Evolutionary conservation across 2,329 filamentous ascomycete species (phyloP).

Genomic region (Trichoderma aggressivum): DNA sequence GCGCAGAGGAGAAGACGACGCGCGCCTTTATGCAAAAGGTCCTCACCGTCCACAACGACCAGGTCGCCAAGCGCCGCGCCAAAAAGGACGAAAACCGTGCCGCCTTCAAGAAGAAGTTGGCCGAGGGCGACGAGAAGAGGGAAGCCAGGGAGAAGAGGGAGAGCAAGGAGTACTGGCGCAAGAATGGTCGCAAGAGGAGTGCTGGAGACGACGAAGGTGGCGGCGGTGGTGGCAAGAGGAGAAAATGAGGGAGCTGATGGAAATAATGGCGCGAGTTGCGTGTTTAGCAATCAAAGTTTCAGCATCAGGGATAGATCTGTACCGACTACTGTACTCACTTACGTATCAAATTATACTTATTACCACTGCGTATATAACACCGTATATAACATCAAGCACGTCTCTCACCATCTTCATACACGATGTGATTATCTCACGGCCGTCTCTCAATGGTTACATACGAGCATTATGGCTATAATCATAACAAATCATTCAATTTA

Average conservation of each 20-base stretch:
- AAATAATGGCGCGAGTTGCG: neutral
- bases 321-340: neutral
- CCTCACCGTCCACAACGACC: conserved; percentile 85
- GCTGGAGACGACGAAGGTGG: conserved; percentile 39
- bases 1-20: conserved; percentile 84
- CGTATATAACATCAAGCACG: neutral
- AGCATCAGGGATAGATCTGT: neutral
- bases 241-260: conserved; percentile 25
- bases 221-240: conserved; percentile 35
- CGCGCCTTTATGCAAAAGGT: conserved; percentile 90
- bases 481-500: neutral
- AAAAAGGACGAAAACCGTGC: conserved; percentile 87
- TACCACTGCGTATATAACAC: neutral
- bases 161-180: conserved; percentile 86
- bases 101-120: conserved; percentile 78
- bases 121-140: conserved; percentile 80
- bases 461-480: neutral
- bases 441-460: neutral
- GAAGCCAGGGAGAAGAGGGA: conserved; percentile 84
- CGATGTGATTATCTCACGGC: neutral
- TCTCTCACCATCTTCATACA: neutral
- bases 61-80: conserved; percentile 73
- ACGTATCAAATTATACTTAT: neutral
- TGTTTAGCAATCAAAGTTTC: neutral
- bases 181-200: conserved; percentile 72